Evolutionary conservation across 441 rosid species (phyloP), one percentile per base, ranked within the genome.

Genomic region (Populus hybrid): DNA sequence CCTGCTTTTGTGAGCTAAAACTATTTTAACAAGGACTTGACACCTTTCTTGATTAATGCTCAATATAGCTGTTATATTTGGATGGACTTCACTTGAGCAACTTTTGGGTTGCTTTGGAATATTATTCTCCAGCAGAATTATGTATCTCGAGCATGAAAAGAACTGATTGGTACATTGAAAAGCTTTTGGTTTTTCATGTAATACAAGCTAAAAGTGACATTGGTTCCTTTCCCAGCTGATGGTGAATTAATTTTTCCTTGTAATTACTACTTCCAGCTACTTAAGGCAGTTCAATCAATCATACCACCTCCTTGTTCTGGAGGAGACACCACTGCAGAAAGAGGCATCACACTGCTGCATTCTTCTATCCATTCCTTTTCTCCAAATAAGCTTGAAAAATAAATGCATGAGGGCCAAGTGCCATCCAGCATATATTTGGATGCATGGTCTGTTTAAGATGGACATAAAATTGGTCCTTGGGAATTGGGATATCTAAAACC

Each of bases 1-100:
- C 61, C 53, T 42, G 53, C 53, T 61, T 81, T 72, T 75, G 24
- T 65, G 8, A 66, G 72, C 80, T 72, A 24, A 79, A 83, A 76
- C 53, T 66, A 67, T 75, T 16, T 57, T 81, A 74, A 46, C 78
- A 20, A 67, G 14, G 79, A 78, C 79, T 11, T 35, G 8, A 69
- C 74, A 34, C 42, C 61, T 28, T 65, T 77, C 76, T 72, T 79
- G 81, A 40, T 80, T 80, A 67, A 21, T 70, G 81, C 40, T 73
- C 67, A 30, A 28, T 24, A 75, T 65, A 59, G 76, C 72, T 50
- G 21, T 72, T 75, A 28, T 78, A 73, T 77, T 83, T 81, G 82
- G 82, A 77, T 66, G 73, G 68, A 80, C 70, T 79, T 79, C 68
- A 40, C 36, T 75, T 28, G 7, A 74, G 69, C 16, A 50, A 53